Evolutionary conservation across 2,329 filamentous ascomycete species (phyloP).

Genomic region (Chrysoporthe puriensis): DNA sequence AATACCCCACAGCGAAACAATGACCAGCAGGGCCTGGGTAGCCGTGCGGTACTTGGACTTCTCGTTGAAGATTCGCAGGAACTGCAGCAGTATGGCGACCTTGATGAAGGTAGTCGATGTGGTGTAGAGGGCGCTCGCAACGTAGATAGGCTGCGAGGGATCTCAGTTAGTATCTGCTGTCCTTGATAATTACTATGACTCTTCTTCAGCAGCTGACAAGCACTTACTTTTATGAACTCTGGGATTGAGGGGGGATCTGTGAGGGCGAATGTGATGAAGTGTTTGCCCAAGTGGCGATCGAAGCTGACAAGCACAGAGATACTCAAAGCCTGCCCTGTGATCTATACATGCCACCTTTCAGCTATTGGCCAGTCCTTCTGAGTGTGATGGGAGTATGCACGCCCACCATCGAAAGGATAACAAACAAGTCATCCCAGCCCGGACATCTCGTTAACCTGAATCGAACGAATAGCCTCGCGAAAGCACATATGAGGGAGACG

Average conservation of each 20-base stretch:
- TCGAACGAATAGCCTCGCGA: conserved; percentile 17
- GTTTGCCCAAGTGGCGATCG: conserved; percentile 15
- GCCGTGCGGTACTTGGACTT: conserved; percentile 23
- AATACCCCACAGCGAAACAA: conserved; percentile 32
- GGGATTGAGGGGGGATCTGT: background rate
- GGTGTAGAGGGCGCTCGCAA: conserved; percentile 33
- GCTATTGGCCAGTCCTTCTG: background rate
- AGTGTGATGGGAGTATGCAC: background rate
- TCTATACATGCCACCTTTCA: background rate
- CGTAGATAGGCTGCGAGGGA: conserved; percentile 32
- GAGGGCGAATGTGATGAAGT: conserved; percentile 15
- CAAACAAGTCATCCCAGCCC: conserved; percentile 28
- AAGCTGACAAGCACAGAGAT: background rate
- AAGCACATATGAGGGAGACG: conserved; percentile 6
- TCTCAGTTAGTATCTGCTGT: background rate
- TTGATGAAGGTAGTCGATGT: conserved; percentile 35
- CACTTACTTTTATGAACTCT: conserved; percentile 16
- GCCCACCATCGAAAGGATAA: conserved; percentile 22
- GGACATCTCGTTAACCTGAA: conserved; percentile 20
- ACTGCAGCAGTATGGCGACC: conserved; percentile 36
- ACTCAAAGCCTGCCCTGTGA: background rate
- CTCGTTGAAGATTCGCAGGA: conserved; percentile 33
- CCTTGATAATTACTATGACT: background rate
- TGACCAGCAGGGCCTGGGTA: conserved; percentile 30
- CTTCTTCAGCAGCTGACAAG: background rate